These are phyloP conservation scores for Diplocarpon rosae DNA, from an alignment of 2,329 filamentous ascomycete genomes.

Conservation along the genomic window DNA sequence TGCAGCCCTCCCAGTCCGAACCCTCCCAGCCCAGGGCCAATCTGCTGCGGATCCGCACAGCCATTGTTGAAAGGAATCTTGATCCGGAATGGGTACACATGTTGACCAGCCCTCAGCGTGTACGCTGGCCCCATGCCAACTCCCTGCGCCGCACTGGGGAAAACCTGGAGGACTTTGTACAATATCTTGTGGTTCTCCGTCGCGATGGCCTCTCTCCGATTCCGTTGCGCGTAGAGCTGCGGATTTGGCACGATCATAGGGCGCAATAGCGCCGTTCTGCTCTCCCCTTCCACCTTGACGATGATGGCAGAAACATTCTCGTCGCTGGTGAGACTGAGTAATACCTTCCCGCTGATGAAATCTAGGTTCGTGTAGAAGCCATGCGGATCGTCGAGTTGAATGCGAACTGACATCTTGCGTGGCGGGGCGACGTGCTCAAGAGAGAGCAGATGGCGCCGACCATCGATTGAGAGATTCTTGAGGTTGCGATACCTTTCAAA, in stretches of 20 bases:
- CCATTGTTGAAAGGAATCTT: constrained; percentile 69
- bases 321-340: constrained; percentile 48
- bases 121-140: constrained; percentile 33
- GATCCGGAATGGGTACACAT: constrained; percentile 70
- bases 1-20: constrained; percentile 52
- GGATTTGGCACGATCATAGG: constrained; percentile 11
- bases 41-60: constrained; percentile 36
- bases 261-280: constrained; percentile 43
- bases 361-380: constrained; percentile 75
- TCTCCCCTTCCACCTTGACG: constrained; percentile 77
- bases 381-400: constrained; percentile 54
- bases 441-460: not conserved
- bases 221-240: constrained; percentile 10
- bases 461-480: not conserved
- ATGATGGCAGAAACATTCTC: constrained; percentile 63
- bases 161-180: constrained; percentile 64
- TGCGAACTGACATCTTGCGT: constrained; percentile 50
- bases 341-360: constrained; percentile 50
- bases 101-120: constrained; percentile 55
- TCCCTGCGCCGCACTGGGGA: constrained; percentile 36
- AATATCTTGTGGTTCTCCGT: constrained; percentile 61
- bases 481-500: too few species aligned
- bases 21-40: constrained; percentile 42
- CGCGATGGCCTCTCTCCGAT: constrained; percentile 27
- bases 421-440: not conserved